Base-by-base conservation (phyloP, 305 asterid genomes). In the Fraxinus nigra region DNA sequence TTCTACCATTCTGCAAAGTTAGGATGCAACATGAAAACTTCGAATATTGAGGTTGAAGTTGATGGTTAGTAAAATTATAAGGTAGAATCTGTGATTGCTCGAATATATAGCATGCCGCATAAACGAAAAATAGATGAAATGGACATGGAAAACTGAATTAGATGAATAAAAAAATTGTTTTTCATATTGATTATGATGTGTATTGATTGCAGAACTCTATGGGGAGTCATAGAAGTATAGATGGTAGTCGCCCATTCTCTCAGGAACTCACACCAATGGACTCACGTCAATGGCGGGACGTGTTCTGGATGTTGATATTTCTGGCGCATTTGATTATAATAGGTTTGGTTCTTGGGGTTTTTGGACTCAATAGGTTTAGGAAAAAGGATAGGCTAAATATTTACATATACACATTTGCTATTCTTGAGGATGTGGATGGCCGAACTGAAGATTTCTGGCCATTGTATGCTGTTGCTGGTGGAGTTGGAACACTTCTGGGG, bases 391-490 rank as follows among this genome's bases (percentile, higher is more conserved):
- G 99, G 92, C 92, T 96, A 76, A 94, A 95, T 82, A 96, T 96
- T 18, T 95, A 92, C 83, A 88, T 75, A 84, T 94, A 87, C 80
- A 92, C 97, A 24, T 87, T 88, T 87, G 90, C 91, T 81, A 90
- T 87, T 92, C 94, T 92, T 35, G 98, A 92, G 86, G 92, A 92
- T 78, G 91, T 90, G 80, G 88, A 88, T 67, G 97, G 98, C 81
- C 87, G 93, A 80, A 96, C 98, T 0, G 98, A 96, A 88, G 98
- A 96, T 78, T 94, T 86, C 85, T 96, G 98, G 98, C 95, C 93
- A 43, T 82, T 94, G 78, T 96, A 93, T 73, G 97, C 94, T 38
- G 85, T 90, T 69, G 97, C 97, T 81, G 97, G 93, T 61, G 94
- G 93, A 56, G 88, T 88, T 75, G 98, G 94, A 73, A 89, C 93